phyloP scores from a whole-genome alignment of 257 asterid genomes.

The Catharanthus roseus region DNA sequence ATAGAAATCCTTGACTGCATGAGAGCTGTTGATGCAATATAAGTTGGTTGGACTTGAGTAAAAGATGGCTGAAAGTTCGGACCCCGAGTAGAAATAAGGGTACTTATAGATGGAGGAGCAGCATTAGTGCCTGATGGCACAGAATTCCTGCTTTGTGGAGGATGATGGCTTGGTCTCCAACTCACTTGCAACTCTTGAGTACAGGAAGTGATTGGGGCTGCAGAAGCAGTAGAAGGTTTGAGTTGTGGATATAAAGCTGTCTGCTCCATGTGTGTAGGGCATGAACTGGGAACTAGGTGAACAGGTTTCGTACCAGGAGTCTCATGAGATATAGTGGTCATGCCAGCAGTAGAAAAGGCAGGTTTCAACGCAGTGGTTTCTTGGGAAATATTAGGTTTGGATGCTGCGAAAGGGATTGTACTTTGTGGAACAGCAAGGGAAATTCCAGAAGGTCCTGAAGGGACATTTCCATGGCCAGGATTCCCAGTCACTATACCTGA shows the following conservation, averaged over 20 bases:
- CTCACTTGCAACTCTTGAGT: background rate
- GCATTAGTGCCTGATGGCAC: background rate
- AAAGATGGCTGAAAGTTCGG: conserved; percentile 3
- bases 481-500: conserved; percentile 1
- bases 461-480: background rate
- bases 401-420: conserved; percentile 10
- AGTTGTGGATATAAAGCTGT: background rate
- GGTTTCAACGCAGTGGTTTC: background rate
- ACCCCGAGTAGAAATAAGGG: conserved; percentile 12
- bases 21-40: background rate
- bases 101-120: background rate
- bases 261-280: background rate
- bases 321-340: conserved; percentile 11
- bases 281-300: conserved; percentile 3
- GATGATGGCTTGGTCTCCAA: background rate
- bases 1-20: background rate
- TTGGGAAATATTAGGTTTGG: background rate
- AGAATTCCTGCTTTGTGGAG: background rate
- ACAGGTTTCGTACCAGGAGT: conserved; percentile 42
- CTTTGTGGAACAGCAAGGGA: conserved; percentile 1
- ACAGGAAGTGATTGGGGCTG: background rate
- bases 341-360: background rate
- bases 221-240: background rate
- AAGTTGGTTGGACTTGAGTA: background rate
- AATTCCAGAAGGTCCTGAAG: background rate